These are phyloP conservation scores for Trichoderma harzianum DNA, from an alignment of 2,329 filamentous ascomycete genomes.

Conservation along the genomic window DNA sequence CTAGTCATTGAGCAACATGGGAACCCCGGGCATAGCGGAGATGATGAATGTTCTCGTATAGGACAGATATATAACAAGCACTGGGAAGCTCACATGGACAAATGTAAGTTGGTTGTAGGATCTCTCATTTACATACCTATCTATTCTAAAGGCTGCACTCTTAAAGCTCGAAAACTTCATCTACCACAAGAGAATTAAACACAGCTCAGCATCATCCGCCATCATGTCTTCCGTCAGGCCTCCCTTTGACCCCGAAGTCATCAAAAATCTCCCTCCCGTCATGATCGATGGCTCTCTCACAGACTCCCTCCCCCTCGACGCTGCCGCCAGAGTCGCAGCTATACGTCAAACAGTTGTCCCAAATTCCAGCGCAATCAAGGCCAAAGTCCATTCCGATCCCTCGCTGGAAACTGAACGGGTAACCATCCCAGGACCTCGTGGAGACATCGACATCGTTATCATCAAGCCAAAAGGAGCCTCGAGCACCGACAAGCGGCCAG, in stretches of 20 bases:
- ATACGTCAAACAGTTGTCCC: not conserved
- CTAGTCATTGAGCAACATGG: not conserved
- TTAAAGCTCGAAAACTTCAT: not conserved
- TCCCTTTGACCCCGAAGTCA: not conserved
- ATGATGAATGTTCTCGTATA: not conserved
- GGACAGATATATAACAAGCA: not conserved
- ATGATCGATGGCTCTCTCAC: not conserved
- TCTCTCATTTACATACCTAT: too few relatives aligned
- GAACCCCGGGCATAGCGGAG: not conserved
- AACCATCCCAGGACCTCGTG: not conserved
- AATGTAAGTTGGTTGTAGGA: not conserved
- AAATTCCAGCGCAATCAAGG: not conserved
- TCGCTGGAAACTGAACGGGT: not conserved
- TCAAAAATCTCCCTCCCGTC: not conserved
- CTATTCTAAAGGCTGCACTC: too few relatives aligned
- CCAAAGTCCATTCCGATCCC: not conserved
- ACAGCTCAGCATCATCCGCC: not conserved
- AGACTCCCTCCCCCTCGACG: not conserved
- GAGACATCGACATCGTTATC: not conserved
- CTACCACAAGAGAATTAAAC: not conserved
- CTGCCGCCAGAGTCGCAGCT: not conserved
- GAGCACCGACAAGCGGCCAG: not conserved
- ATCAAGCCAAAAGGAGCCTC: not conserved
- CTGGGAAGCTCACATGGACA: not conserved
- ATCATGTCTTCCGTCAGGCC: not conserved